Base-by-base conservation (phyloP, 2,329 filamentous ascomycete species). In the Aspergillus novofumigatus region DNA sequence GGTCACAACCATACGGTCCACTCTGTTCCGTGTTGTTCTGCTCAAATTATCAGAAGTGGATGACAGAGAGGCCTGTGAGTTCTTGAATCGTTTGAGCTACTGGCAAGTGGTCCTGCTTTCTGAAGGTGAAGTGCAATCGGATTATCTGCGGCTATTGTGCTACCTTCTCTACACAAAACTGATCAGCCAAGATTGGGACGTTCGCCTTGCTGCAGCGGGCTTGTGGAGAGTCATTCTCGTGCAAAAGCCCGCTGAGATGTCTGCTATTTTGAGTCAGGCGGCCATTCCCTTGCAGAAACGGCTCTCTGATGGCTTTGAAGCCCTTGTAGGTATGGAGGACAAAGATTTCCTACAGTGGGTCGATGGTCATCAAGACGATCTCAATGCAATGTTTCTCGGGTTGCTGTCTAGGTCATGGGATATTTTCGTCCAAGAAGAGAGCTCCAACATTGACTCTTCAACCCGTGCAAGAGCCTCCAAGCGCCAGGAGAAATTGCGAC, bases 71-170 rank as follows among this genome's bases (percentile, higher is more conserved):
- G 85, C 86, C 0, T 81, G 88, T 26, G 78, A 82, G 0, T 91
- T 95, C 57, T 84, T 99, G 73, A 83, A 90, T 58, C 93, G 92
- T 69, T 85, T 99, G 66, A 86, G 91, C 0, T 97, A 97, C 72
- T 99, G 94, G 94, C 94, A 97, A 71, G 92, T 91, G 21, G 90
- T 96, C 20, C 86, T 99, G 17, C 79, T 99, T 17, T 87, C 87
- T 2, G 86, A 88, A 3, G 85, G 94, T 17, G 88, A 90, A 3
- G 81, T 84, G 6, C 91, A 96, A 48, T 85, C 90, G n/a, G 87
- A 91, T 9, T 90, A 90, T 67, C 83, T 97, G 67, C 89, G 88
- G 61, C 81, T 97, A 35, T 84, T 97, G 45, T 97, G 92, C 80
- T 97, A 96, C 67, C 86, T 97, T 59, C 84, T 99, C 3, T 99